These are phyloP conservation scores for Lactifluus echinatus DNA, from an alignment of 768 basidiomycete genomes.

Conservation along the genomic window DNA sequence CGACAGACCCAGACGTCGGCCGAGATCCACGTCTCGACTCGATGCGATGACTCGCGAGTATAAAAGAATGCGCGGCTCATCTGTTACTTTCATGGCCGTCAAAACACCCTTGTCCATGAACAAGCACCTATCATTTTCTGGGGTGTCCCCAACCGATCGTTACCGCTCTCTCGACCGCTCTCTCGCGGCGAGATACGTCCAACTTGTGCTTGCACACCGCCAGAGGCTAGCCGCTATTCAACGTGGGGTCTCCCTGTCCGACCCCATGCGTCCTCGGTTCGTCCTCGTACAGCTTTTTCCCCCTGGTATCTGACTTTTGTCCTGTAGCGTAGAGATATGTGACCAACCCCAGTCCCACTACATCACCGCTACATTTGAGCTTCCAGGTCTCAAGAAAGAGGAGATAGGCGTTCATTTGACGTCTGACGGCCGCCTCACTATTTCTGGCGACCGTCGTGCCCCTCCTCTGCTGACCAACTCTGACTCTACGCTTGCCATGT, in stretches of 20 bases:
- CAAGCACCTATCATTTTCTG: neutral
- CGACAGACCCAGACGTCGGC: too few species aligned
- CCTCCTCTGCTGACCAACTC: constrained; percentile 19
- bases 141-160: neutral
- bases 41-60: neutral
- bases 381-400: constrained; percentile 45
- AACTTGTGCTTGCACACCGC: constrained; percentile 18
- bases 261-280: constrained; percentile 19
- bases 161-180: constrained; percentile 19
- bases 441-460: constrained; percentile 36
- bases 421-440: constrained; percentile 37
- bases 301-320: neutral
- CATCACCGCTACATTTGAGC: constrained; percentile 46
- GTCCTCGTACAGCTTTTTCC: neutral
- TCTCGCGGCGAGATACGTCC: constrained; percentile 14
- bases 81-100: constrained; percentile 15
- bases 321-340: constrained; percentile 37
- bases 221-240: constrained; percentile 11
- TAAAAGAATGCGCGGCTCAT: too few species aligned
- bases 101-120: constrained; percentile 8
- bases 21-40: too few species aligned
- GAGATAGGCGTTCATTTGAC: constrained; percentile 38
- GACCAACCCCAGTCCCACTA: constrained; percentile 35
- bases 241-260: neutral
- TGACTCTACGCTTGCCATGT: neutral